phyloP scores from a whole-genome alignment of 78 protist genomes.

The Bodo saltans region DNA sequence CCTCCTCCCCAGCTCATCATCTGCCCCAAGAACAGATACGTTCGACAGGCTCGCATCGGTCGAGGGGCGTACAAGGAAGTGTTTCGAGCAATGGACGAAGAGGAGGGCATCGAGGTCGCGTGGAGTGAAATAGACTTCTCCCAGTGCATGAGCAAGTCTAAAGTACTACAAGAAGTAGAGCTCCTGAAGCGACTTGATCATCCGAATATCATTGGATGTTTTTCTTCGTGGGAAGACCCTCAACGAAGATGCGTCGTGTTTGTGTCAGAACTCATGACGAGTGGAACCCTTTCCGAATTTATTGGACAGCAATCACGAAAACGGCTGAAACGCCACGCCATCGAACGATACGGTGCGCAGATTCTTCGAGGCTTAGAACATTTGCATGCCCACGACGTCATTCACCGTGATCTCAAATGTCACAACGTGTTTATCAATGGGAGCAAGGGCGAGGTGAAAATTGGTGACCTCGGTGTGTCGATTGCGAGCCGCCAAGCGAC shows the following conservation, averaged over 20 bases:
- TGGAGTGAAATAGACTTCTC: slow-evolving; percentile 70
- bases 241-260: slow-evolving; percentile 39
- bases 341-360: slow-evolving; percentile 66
- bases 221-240: slow-evolving; percentile 48
- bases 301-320: background rate
- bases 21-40: no score
- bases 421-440: slow-evolving; percentile 92
- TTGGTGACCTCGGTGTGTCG: slow-evolving; percentile 91
- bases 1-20: no score
- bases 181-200: slow-evolving; percentile 51
- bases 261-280: slow-evolving; percentile 83
- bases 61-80: slow-evolving; percentile 64
- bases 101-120: slow-evolving; percentile 79
- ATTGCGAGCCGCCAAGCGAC: background rate
- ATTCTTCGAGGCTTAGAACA: slow-evolving; percentile 71
- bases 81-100: slow-evolving; percentile 63
- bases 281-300: slow-evolving; percentile 72
- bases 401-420: slow-evolving; percentile 94
- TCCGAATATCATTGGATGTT: slow-evolving; percentile 52
- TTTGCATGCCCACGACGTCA: slow-evolving; percentile 69
- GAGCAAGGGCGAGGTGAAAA: slow-evolving; percentile 63
- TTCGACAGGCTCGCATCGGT: slow-evolving; percentile 31
- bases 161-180: slow-evolving; percentile 39
- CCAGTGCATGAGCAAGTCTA: no score
- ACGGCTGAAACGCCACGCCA: slow-evolving; percentile 29